These are phyloP conservation scores for Rhodosporidiobolus odoratus DNA, from an alignment of 768 basidiomycete genomes.

Conservation along the genomic window DNA sequence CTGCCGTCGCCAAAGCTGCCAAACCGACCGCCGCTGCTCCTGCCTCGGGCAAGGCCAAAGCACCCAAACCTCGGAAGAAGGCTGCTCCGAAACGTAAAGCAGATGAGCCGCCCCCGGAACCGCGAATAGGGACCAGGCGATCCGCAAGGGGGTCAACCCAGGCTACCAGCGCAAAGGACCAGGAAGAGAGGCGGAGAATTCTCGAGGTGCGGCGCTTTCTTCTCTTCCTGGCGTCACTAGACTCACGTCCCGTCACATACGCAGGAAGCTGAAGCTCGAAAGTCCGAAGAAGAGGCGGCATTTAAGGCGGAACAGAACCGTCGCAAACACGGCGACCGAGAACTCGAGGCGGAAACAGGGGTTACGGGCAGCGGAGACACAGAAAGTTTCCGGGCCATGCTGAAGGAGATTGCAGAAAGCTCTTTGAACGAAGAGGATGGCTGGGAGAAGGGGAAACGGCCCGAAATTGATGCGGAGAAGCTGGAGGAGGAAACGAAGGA, in stretches of 20 bases:
- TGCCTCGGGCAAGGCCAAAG: neutral
- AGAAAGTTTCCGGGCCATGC: neutral
- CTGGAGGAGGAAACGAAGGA: neutral
- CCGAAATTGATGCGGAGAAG: neutral
- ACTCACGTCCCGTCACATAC: neutral
- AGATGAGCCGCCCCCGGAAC: neutral
- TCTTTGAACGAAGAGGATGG: neutral
- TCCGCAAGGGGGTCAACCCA: neutral
- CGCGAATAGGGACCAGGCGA: neutral
- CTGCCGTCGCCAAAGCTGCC: too few species aligned
- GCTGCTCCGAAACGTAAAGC: constrained; percentile 8
- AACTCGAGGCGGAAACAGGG: neutral
- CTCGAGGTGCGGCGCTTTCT: neutral
- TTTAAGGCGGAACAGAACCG: neutral
- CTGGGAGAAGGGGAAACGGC: constrained; percentile 4
- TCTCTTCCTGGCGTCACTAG: neutral
- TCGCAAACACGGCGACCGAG: constrained; percentile 9
- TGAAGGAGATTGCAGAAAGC: neutral
- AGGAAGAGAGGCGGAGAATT: neutral
- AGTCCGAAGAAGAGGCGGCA: neutral
- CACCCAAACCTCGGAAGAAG: neutral
- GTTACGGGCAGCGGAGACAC: neutral
- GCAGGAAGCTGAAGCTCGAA: neutral
- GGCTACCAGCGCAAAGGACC: neutral
- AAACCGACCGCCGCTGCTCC: neutral